phyloP scores from a whole-genome alignment of 768 basidiomycete genomes.

The Pseudohyphozyma bogoriensis region DNA sequence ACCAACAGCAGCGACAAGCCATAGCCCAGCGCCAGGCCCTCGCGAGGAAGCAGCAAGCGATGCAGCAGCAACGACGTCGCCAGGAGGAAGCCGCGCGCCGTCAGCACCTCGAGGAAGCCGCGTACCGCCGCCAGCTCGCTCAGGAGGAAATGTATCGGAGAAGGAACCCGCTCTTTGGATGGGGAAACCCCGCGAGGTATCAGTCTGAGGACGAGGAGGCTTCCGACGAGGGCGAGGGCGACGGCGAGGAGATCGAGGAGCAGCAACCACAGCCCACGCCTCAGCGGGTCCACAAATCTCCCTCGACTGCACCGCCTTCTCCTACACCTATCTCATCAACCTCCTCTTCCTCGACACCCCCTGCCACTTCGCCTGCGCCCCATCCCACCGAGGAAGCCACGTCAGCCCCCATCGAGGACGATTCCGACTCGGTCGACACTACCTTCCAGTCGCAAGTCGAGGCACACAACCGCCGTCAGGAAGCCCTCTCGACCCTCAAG shows the following conservation, averaged over 20 bases:
- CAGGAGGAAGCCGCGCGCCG: no score
- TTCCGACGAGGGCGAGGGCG: neutral
- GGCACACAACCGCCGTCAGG: neutral
- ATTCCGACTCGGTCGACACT: neutral
- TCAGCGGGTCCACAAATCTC: neutral
- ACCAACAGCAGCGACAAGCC: neutral
- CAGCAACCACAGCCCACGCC: neutral
- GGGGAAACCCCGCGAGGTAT: no score
- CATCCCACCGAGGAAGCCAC: no score
- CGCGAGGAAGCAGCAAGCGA: neutral
- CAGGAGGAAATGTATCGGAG: no score
- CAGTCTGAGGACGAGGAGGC: no score
- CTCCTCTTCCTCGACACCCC: conserved; percentile 40
- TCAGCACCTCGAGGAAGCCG: neutral
- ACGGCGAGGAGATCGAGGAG: neutral
- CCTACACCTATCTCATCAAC: neutral
- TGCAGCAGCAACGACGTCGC: neutral
- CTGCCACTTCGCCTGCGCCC: no score
- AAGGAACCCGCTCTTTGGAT: no score
- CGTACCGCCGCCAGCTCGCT: no score
- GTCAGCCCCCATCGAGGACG: no score
- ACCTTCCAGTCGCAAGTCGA: neutral
- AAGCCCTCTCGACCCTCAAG: conserved; percentile 40
- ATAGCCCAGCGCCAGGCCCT: no score
- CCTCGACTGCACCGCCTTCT: neutral